phyloP scores from a whole-genome alignment of 225 moss, liverwort and hornwort species.

The Asterella californica region DNA sequence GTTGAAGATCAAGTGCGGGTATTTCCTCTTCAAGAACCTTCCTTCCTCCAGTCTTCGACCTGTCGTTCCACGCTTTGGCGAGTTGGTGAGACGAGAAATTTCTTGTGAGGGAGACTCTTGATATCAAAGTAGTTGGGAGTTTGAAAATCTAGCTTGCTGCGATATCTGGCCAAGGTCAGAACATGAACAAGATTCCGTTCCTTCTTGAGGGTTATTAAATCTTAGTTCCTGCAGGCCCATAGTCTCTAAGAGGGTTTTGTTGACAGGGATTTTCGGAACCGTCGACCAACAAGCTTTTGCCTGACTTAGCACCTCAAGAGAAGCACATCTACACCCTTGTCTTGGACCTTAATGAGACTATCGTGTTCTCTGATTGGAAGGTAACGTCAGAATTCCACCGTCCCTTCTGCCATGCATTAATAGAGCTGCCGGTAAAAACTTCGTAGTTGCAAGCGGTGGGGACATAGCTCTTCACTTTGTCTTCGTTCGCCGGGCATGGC shows the following conservation, averaged over 20 bases:
- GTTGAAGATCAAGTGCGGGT: conserved; percentile 97
- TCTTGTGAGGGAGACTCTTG: not conserved
- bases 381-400: conserved; percentile 28
- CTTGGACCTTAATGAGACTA: conserved; percentile 94
- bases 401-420: not conserved
- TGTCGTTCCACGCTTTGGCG: not conserved
- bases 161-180: not conserved
- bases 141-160: not conserved
- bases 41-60: not conserved
- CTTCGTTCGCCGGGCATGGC: not conserved
- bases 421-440: no score
- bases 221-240: not conserved
- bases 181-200: not conserved
- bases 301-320: conserved; percentile 89
- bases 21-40: not conserved
- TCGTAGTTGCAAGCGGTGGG: not conserved
- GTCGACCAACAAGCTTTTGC: conserved; percentile 87
- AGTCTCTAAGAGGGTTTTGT: not conserved
- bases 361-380: conserved; percentile 98
- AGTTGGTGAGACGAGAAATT: not conserved
- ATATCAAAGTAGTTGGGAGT: not conserved
- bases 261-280: conserved; percentile 95
- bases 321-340: conserved; percentile 85
- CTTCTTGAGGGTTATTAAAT: not conserved
- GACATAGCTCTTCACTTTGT: not conserved